A percentile compares a stretch with the other conserved stretches of the same genome.
Evolutionary conservation across 1,139 yeast species (phyloP).

Genomic region (Taphrina flavorubra): DNA sequence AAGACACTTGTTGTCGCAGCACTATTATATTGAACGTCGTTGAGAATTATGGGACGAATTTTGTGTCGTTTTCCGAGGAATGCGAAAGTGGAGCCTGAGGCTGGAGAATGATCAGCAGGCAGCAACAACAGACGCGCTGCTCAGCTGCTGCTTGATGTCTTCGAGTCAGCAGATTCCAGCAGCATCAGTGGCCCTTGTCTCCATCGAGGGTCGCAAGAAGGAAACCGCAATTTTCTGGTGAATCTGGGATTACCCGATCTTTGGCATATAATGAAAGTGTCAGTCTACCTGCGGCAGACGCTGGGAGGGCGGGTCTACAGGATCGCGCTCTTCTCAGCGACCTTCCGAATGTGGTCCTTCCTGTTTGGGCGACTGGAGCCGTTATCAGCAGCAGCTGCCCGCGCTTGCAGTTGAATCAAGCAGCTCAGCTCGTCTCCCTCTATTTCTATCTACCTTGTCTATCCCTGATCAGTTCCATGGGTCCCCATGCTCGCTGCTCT

Average conservation of each 20-base stretch:
- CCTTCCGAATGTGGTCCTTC: constrained; percentile 10
- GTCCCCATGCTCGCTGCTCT: too few species aligned
- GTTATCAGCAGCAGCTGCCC: background rate
- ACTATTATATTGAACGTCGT: background rate
- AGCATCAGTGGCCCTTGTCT: background rate
- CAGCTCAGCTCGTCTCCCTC: background rate
- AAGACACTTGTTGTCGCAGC: background rate
- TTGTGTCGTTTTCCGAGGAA: background rate
- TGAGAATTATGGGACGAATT: background rate
- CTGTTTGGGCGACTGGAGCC: constrained; percentile 15
- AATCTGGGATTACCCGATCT: background rate
- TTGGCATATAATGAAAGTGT: background rate
- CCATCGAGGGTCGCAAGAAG: too few species aligned
- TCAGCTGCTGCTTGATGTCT: too few species aligned
- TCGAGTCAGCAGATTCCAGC: background rate
- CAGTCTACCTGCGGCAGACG: constrained; percentile 7
- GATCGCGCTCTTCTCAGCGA: constrained; percentile 13
- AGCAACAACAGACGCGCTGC: too few species aligned
- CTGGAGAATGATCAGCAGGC: background rate
- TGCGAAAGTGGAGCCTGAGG: constrained; percentile 15
- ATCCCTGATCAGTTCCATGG: too few species aligned
- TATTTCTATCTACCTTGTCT: background rate
- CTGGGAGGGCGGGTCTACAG: constrained; percentile 12
- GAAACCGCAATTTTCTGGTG: too few species aligned
- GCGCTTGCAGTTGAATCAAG: too few species aligned